Base-by-base conservation (phyloP, 2,329 filamentous ascomycete genomes). In the Coniochaeta ligniaria region DNA sequence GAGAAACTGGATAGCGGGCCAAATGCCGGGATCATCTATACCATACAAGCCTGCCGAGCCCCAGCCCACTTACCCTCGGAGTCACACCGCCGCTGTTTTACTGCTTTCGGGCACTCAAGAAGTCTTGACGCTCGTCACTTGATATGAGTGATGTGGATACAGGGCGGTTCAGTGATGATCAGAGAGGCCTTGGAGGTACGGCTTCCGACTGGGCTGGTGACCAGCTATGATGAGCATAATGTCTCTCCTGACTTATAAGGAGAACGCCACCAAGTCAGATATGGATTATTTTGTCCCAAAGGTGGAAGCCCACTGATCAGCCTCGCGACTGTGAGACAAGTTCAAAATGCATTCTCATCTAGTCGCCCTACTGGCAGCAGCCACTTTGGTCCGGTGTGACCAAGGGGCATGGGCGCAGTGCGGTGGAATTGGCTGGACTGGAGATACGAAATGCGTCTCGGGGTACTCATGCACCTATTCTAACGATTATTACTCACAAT, bases 401-500 rank as follows among this genome's bases (percentile, higher is more conserved):
- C 54, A 57, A 26, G 54, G 26, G 14, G 52, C 52, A 2, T 55
- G 58, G 58, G 43, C 26, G 6, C 58, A 59, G 58, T 59, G 56
- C 54, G 65, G 64, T 33, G 65, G 65, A 20, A 50, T 62, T 28
- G 62, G 43, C 36, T 65, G 60, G 57, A 63, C 57, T 36, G 63
- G 64, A 26, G 58, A 59, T 33, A 65, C 61, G 17, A 63, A 43
- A 24, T 67, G 65, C 55, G 55, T 64, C 14, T 60, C 62, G 9
- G 63, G 65, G 24, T 65, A 62, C 59, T 54, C 63, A 0, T 66
- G 62, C 50, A 52, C 14, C 35, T 54, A 60, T 14, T n/a, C 60
- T 22, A 64, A 65, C 52, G 60, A 59, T 43, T 67, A 63, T 43
- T 66, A 64, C 52, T 64, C 62, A 5, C 64, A 65, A 43, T 59